Percentiles rank a stretch among this genome's conserved stretches.
phyloP scores from a whole-genome alignment of 2,329 filamentous ascomycete genomes.

The Fusarium sp. region DNA sequence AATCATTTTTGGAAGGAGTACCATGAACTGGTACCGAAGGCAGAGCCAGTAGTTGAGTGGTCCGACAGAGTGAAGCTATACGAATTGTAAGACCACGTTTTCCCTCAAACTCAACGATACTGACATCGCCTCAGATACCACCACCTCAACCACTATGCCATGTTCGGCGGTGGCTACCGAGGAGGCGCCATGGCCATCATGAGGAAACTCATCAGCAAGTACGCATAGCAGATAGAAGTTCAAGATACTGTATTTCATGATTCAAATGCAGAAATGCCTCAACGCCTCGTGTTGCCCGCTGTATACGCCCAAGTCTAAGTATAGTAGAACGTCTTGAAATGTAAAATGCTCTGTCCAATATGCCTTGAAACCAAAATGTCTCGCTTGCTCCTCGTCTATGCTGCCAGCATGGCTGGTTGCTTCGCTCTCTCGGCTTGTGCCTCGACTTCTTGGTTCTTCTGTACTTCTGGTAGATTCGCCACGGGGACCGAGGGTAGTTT shows the following conservation, averaged over 20 bases:
- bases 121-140: constrained; percentile 70
- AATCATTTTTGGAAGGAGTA: constrained; percentile 79
- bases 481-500: constrained; percentile 46
- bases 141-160: constrained; percentile 85
- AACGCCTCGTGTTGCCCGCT: constrained; percentile 41
- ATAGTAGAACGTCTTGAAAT: constrained; percentile 20
- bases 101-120: not conserved
- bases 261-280: constrained; percentile 30
- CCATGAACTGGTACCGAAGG: constrained; percentile 76
- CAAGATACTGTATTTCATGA: constrained; percentile 14
- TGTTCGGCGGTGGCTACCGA: constrained; percentile 85
- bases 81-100: constrained; percentile 69
- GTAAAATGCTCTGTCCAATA: constrained; percentile 23
- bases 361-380: not conserved
- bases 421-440: constrained; percentile 37
- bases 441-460: constrained; percentile 30
- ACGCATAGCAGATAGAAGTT: constrained; percentile 52
- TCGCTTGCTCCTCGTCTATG: constrained; percentile 7
- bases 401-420: constrained; percentile 53
- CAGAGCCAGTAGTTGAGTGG: constrained; percentile 83
- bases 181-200: constrained; percentile 82
- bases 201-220: constrained; percentile 76
- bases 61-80: constrained; percentile 85
- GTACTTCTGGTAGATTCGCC: constrained; percentile 46
- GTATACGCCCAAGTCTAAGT: constrained; percentile 38